A percentile compares a stretch with the other conserved stretches of the same genome.
These are phyloP conservation scores for Pseudocercospora cruenta DNA, from an alignment of 2,329 filamentous ascomycete species.

Conservation along the genomic window DNA sequence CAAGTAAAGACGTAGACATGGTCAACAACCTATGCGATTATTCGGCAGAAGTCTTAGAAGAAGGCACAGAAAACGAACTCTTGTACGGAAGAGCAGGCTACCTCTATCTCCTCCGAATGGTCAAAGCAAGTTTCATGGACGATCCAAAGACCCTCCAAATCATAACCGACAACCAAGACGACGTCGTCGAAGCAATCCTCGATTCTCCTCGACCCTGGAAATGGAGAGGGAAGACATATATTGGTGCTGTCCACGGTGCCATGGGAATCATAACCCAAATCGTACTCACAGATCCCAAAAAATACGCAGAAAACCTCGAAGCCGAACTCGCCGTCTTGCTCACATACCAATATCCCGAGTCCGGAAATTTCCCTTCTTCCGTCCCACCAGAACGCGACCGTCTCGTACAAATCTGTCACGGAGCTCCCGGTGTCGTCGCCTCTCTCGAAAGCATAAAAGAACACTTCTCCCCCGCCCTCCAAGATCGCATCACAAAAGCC, in stretches of 20 bases:
- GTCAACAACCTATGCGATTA: constrained; percentile 56
- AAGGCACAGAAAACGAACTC: constrained; percentile 62
- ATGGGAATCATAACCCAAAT: constrained; percentile 74
- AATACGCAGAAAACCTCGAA: constrained; percentile 59
- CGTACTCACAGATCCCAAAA: constrained; percentile 59
- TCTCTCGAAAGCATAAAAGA: constrained; percentile 61
- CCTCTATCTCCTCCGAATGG: constrained; percentile 68
- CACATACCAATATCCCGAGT: constrained; percentile 58
- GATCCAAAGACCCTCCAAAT: constrained; percentile 55
- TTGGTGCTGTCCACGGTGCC: constrained; percentile 69
- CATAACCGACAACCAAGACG: constrained; percentile 57
- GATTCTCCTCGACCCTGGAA: constrained; percentile 61
- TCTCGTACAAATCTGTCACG: constrained; percentile 69
- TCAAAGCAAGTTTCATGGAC: constrained; percentile 60
- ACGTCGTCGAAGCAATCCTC: constrained; percentile 64
- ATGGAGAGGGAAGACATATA: constrained; percentile 65
- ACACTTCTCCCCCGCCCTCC: constrained; percentile 57
- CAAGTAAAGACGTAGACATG: constrained; percentile 54
- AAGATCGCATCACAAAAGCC: constrained; percentile 57
- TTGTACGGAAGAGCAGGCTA: constrained; percentile 70
- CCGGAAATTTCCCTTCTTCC: constrained; percentile 67
- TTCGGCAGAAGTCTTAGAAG: constrained; percentile 50
- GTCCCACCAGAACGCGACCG: constrained; percentile 53
- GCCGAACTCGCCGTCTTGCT: constrained; percentile 60
- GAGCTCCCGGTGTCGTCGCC: constrained; percentile 64